Conservation (phyloP, 352 stramenopile species). For the Pythium coloratum region DNA sequence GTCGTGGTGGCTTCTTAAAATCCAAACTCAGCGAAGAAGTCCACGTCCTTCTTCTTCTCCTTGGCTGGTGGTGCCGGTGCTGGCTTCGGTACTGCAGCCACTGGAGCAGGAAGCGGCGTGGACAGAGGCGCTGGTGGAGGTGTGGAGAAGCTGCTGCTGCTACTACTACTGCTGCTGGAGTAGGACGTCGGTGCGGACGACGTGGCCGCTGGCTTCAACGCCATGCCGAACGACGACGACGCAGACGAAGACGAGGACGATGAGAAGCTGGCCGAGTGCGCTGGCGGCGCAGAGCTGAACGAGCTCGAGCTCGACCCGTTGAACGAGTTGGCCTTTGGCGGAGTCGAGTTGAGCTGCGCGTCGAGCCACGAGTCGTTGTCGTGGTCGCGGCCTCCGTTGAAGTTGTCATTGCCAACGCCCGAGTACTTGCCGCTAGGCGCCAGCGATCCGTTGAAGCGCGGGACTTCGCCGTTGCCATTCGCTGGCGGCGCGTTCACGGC, state of each 20-base stretch:
- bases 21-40: constrained; percentile 85
- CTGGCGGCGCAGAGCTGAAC: constrained; percentile 18
- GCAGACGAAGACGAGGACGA: constrained; percentile 33
- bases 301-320: constrained; percentile 13
- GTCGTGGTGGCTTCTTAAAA: constrained; percentile 40
- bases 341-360: constrained; percentile 39
- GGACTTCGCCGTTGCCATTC: constrained; percentile 38
- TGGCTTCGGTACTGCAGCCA: constrained; percentile 18
- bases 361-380: constrained; percentile 75
- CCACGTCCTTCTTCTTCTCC: constrained; percentile 76
- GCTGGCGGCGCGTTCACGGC: constrained; percentile 14
- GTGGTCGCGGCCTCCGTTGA: constrained; percentile 37
- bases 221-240: constrained; percentile 12
- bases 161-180: constrained; percentile 7
- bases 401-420: constrained; percentile 42
- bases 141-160: constrained; percentile 23
- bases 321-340: constrained; percentile 39
- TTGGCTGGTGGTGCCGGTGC: constrained; percentile 29
- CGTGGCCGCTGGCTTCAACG: constrained; percentile 7
- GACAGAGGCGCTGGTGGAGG: constrained; percentile 26
- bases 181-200: constrained; percentile 36
- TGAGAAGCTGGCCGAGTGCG: constrained; percentile 41
- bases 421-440: constrained; percentile 63
- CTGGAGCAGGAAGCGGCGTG: constrained; percentile 18
- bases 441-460: constrained; percentile 58